phyloP scores from a whole-genome alignment of 441 rosid species.

The Syzygium malaccense region DNA sequence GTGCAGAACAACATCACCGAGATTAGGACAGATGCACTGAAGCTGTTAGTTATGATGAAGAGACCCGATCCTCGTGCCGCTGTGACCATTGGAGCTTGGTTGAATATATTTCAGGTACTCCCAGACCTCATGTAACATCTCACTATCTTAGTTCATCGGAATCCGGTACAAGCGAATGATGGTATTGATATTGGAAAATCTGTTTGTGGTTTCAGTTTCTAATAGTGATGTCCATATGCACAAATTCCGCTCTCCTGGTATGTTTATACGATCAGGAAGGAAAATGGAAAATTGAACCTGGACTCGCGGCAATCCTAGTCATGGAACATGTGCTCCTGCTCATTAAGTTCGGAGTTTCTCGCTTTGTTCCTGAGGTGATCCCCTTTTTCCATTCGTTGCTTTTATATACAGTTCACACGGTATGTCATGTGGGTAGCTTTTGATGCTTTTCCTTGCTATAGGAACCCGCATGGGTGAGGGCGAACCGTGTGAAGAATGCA shows the following conservation, averaged over 20 bases:
- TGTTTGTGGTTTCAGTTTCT: conserved; percentile 43
- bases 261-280: conserved; percentile 87
- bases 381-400: neutral
- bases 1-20: conserved; percentile 71
- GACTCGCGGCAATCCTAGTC: conserved; percentile 75
- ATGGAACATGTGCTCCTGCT: conserved; percentile 76
- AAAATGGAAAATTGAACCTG: conserved; percentile 91
- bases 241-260: conserved; percentile 81
- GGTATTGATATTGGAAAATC: neutral
- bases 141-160: neutral
- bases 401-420: neutral
- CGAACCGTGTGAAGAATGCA: conserved; percentile 56
- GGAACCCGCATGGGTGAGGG: conserved; percentile 96
- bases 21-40: conserved; percentile 82
- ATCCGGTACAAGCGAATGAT: neutral
- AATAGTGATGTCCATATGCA: conserved; percentile 86
- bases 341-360: conserved; percentile 76
- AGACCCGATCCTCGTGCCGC: conserved; percentile 85
- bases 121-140: neutral
- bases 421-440: neutral
- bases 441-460: conserved; percentile 5
- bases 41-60: conserved; percentile 64
- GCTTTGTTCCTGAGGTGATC: conserved; percentile 69
- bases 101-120: conserved; percentile 86
- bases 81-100: conserved; percentile 88